Percentiles rank a stretch among this genome's conserved stretches.
Conservation (phyloP, 2,329 filamentous ascomycete genomes). For the Fusarium sp. region DNA sequence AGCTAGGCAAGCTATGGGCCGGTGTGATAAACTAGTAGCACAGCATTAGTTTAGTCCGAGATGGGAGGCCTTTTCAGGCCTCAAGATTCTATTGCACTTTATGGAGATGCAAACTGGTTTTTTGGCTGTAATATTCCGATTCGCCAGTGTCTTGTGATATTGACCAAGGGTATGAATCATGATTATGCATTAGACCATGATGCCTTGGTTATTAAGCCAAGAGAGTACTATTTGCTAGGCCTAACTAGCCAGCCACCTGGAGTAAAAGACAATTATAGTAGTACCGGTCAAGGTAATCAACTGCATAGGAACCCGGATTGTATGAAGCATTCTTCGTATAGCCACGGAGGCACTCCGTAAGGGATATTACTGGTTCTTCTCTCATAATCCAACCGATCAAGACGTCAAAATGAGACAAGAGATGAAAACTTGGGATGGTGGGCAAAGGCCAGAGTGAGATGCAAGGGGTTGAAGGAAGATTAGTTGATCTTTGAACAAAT, state of each 20-base stretch:
- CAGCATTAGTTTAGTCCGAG: conserved; percentile 1
- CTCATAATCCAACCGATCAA: no score
- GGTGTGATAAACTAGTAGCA: conserved; percentile 6
- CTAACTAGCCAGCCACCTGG: background rate
- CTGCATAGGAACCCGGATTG: no score
- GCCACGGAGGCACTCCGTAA: no score
- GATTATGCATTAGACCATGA: background rate
- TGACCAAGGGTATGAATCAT: background rate
- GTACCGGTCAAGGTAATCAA: no score
- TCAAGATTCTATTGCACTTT: rapidly evolving
- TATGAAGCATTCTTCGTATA: no score
- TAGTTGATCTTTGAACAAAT: no score
- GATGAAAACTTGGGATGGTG: no score
- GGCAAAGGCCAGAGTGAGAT: no score
- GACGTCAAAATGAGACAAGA: no score
- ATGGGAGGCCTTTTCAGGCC: background rate
- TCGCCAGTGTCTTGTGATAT: background rate
- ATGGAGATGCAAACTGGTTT: background rate
- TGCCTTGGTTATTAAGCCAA: background rate
- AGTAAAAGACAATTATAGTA: no score
- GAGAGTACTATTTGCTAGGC: rapidly evolving
- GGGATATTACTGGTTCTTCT: no score
- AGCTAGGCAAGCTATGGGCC: background rate
- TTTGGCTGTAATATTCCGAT: background rate
- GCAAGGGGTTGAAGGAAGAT: no score